Evolutionary conservation across 805 yeast species (phyloP).

Genomic region (Peterozyma toletana): DNA sequence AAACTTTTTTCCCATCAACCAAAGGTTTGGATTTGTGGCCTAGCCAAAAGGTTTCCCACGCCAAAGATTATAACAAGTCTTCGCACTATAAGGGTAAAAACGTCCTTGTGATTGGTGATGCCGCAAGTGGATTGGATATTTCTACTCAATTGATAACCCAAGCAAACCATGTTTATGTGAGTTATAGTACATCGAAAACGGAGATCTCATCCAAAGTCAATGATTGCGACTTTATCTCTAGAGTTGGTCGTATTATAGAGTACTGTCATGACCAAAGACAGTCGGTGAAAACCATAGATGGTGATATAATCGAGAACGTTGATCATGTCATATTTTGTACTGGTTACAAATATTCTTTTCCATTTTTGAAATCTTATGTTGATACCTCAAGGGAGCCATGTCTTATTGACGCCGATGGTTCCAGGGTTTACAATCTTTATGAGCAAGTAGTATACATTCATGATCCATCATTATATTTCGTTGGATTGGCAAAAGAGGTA

Average conservation of each 20-base stretch:
- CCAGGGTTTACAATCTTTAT: slow-evolving; percentile 29
- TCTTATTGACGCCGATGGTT: slow-evolving; percentile 23
- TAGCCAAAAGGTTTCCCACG: slow-evolving; percentile 29
- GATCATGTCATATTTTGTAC: slow-evolving; percentile 66
- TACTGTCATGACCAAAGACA: slow-evolving; percentile 19
- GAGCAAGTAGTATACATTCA: slow-evolving; percentile 38
- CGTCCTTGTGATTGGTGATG: slow-evolving; percentile 32
- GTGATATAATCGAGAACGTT: slow-evolving; percentile 33
- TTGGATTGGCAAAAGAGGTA: slow-evolving; percentile 37
- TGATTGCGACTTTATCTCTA: slow-evolving; percentile 15
- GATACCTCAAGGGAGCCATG: slow-evolving; percentile 15
- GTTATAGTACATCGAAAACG: slow-evolving; percentile 16
- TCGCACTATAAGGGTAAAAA: slow-evolving; percentile 24
- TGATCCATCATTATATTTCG: slow-evolving; percentile 36
- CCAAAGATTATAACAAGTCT: slow-evolving; percentile 32
- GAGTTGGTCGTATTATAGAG: slow-evolving; percentile 16
- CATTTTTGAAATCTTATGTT: slow-evolving; percentile 40
- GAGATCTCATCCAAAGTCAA: slow-evolving; percentile 12
- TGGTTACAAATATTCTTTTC: slow-evolving; percentile 63
- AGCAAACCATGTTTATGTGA: slow-evolving; percentile 12
- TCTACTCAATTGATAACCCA: slow-evolving; percentile 42
- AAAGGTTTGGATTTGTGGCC: slow-evolving; percentile 32
- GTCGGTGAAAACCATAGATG: slow-evolving; percentile 41
- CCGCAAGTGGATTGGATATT: slow-evolving; percentile 72
- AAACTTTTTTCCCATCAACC: slow-evolving; percentile 37